Percentiles rank a stretch among this genome's conserved stretches.
phyloP scores from a whole-genome alignment of 2,329 filamentous ascomycete genomes.

The Penicillium corylophilum region DNA sequence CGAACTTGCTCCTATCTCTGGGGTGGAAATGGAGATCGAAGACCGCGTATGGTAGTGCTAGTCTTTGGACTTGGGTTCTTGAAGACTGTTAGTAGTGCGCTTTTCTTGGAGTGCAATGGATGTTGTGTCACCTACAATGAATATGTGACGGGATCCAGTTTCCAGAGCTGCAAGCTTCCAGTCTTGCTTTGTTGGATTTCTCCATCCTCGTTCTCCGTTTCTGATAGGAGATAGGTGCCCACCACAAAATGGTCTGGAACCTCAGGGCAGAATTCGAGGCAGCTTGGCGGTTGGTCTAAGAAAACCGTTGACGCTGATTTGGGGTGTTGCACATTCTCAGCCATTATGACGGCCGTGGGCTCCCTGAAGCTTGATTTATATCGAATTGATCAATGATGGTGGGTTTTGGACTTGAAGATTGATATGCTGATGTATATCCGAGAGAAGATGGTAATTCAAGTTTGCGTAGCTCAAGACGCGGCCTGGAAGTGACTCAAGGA shows the following conservation, averaged over 20 bases:
- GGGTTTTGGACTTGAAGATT: not conserved
- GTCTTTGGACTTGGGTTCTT: conserved; percentile 61
- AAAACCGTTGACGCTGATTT: conserved; percentile 36
- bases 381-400: not conserved
- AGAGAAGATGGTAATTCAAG: not conserved
- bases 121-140: conserved; percentile 26
- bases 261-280: conserved; percentile 44
- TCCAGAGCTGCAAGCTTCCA: conserved; percentile 71
- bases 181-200: conserved; percentile 60
- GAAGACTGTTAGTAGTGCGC: not conserved
- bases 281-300: conserved; percentile 46
- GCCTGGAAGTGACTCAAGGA: not conserved
- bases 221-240: conserved; percentile 74
- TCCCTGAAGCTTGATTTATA: not conserved
- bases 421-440: not conserved
- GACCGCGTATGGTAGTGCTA: conserved; percentile 68
- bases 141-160: conserved; percentile 41
- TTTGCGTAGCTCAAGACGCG: not conserved
- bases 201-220: conserved; percentile 29
- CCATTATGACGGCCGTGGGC: conserved; percentile 8
- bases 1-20: conserved; percentile 58
- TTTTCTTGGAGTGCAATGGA: not conserved
- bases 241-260: conserved; percentile 68
- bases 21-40: conserved; percentile 82
- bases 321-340: conserved; percentile 23